These are phyloP conservation scores for Populus trichocarpa DNA, from an alignment of 441 rosid species.

Conservation along the genomic window DNA sequence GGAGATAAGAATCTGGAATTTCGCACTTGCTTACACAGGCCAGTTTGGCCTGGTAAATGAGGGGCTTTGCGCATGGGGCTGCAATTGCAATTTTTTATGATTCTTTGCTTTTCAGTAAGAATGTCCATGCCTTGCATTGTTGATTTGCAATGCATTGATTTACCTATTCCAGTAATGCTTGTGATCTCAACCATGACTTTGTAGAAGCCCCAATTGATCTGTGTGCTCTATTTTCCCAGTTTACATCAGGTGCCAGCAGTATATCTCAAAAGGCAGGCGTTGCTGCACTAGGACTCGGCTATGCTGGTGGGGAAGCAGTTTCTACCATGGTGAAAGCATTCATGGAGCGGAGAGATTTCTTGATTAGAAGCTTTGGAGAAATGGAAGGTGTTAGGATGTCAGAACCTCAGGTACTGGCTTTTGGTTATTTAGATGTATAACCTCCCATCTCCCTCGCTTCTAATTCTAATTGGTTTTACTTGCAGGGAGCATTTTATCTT, in stretches of 20 bases:
- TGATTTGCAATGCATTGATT: not conserved
- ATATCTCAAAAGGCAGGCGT: constrained; percentile 87
- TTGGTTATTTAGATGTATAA: not conserved
- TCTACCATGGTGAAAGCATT: constrained; percentile 83
- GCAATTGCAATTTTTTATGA: not conserved
- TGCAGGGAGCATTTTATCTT: constrained; percentile 97
- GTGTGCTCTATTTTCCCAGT: constrained; percentile 27
- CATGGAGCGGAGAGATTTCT: constrained; percentile 85
- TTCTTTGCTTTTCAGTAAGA: not conserved
- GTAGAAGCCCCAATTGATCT: constrained; percentile 14
- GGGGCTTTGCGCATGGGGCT: not conserved
- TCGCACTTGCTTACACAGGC: not conserved
- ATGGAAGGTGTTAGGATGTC: constrained; percentile 78
- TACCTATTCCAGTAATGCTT: not conserved
- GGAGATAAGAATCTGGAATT: not conserved
- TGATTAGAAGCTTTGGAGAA: constrained; percentile 70
- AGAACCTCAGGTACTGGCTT: constrained; percentile 68
- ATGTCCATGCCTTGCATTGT: not conserved
- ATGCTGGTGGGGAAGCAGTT: constrained; percentile 90
- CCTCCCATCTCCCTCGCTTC: not conserved
- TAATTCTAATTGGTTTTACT: constrained; percentile 9
- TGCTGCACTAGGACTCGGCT: constrained; percentile 88
- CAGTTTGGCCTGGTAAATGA: not conserved
- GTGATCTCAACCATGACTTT: not conserved
- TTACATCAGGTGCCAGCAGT: constrained; percentile 89